Percentiles rank a stretch among this genome's conserved stretches.
These are phyloP conservation scores for Chytriomyces hyalinus DNA, from an alignment of 192 early-diverging fungal species.

Conservation along the genomic window DNA sequence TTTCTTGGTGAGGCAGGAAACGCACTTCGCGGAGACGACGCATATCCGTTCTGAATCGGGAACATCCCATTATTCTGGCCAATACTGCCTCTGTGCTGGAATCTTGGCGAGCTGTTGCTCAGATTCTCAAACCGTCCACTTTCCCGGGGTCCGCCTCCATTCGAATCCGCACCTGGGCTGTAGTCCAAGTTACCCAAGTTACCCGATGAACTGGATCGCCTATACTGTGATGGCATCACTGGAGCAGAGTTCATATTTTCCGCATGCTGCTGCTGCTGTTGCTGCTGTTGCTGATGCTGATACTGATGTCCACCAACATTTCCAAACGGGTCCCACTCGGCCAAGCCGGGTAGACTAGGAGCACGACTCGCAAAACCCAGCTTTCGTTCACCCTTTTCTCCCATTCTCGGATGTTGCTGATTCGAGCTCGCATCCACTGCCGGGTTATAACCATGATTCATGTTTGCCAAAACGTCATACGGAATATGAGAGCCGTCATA, in stretches of 20 bases:
- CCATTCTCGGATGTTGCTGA: constrained; percentile 44
- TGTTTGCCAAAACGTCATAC: constrained; percentile 5
- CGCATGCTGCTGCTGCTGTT: background rate
- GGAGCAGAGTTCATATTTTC: background rate
- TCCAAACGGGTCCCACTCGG: constrained; percentile 47
- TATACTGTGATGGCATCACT: too few species aligned
- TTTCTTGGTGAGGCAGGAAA: background rate
- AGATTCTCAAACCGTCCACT: background rate
- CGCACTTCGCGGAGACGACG: constrained; percentile 17
- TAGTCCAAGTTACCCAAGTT: background rate
- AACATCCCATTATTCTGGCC: background rate
- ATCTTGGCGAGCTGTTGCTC: background rate
- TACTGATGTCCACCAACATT: constrained; percentile 15
- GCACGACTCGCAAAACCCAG: constrained; percentile 37
- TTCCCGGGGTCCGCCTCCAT: background rate
- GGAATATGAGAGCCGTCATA: constrained; percentile 6
- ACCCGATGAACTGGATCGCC: background rate
- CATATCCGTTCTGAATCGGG: background rate
- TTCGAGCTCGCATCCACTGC: background rate
- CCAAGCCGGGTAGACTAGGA: constrained; percentile 36
- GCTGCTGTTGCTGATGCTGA: background rate
- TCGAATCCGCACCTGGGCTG: background rate
- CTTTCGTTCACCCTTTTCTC: constrained; percentile 49
- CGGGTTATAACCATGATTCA: background rate
- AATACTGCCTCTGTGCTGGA: background rate